Conservation (phyloP, 2,329 filamentous ascomycete genomes). For the Pestalotiopsis sp. region DNA sequence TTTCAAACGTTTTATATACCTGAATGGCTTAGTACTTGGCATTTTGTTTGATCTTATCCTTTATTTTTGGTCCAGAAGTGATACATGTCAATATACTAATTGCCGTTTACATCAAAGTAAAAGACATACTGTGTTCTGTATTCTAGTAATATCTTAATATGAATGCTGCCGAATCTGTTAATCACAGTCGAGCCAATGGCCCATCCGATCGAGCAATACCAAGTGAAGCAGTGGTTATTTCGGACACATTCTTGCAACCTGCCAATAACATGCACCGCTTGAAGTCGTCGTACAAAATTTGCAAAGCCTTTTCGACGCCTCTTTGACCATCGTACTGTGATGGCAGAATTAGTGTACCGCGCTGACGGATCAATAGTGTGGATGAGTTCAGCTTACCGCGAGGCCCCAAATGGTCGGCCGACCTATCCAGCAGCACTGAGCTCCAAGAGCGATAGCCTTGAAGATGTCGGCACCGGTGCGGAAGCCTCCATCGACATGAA, state of each 20-base stretch:
- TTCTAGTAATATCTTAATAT: too few relatives aligned
- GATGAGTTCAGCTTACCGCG: neutral
- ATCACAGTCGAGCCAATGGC: neutral
- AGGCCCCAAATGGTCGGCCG: slow-evolving; percentile 19
- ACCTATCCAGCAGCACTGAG: slow-evolving; percentile 20
- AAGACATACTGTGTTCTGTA: too few relatives aligned
- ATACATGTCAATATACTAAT: neutral
- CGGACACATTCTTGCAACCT: neutral
- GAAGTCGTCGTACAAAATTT: neutral
- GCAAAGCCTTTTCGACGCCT: neutral
- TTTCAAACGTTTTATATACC: neutral
- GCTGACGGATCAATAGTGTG: neutral
- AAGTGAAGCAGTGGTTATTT: neutral
- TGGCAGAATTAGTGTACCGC: neutral
- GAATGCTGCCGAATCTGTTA: neutral
- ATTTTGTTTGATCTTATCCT: too few relatives aligned
- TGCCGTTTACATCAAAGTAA: too few relatives aligned
- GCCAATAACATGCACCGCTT: neutral
- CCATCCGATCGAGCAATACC: neutral
- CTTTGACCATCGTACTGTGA: neutral
- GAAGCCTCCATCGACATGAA: slow-evolving; percentile 28
- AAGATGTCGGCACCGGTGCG: slow-evolving; percentile 19
- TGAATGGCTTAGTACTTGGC: neutral
- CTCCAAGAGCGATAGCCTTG: slow-evolving; percentile 22
- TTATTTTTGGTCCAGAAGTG: neutral